Conservation (phyloP, 1,284 basidiomycete species). For the Puccinia hordei region DNA sequence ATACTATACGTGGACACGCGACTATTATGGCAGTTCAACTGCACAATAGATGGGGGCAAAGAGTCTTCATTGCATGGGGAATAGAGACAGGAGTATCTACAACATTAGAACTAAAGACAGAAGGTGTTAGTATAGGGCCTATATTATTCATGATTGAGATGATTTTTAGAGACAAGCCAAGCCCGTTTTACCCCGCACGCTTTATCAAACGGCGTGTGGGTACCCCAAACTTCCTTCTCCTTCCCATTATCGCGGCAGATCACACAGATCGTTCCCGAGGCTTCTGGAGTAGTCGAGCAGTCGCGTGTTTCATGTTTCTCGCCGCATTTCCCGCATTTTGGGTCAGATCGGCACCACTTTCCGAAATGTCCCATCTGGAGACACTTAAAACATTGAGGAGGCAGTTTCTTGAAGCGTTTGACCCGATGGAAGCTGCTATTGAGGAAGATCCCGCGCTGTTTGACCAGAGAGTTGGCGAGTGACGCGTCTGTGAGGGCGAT, state of each 20-base stretch:
- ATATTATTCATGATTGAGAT: neutral
- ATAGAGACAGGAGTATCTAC: neutral
- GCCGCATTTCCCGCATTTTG: constrained; percentile 8
- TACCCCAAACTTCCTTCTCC: too few relatives aligned
- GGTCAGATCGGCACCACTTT: neutral
- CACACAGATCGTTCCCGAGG: neutral
- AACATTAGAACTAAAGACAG: neutral
- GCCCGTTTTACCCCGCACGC: neutral
- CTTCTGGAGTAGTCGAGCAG: neutral
- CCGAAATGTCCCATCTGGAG: constrained; percentile 8
- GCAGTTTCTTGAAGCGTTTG: neutral
- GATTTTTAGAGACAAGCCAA: neutral
- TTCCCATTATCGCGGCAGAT: neutral
- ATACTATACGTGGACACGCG: neutral
- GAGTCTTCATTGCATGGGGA: neutral
- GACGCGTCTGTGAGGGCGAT: neutral
- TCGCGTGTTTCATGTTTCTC: neutral
- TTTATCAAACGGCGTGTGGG: neutral
- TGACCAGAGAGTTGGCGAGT: neutral
- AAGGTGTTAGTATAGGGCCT: neutral
- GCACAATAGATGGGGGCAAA: neutral
- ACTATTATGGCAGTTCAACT: neutral
- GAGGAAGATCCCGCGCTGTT: neutral
- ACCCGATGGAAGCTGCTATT: neutral
- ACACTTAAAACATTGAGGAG: constrained; percentile 24